Conservation (phyloP, 305 asterid genomes). For the Petunia hybrid region DNA sequence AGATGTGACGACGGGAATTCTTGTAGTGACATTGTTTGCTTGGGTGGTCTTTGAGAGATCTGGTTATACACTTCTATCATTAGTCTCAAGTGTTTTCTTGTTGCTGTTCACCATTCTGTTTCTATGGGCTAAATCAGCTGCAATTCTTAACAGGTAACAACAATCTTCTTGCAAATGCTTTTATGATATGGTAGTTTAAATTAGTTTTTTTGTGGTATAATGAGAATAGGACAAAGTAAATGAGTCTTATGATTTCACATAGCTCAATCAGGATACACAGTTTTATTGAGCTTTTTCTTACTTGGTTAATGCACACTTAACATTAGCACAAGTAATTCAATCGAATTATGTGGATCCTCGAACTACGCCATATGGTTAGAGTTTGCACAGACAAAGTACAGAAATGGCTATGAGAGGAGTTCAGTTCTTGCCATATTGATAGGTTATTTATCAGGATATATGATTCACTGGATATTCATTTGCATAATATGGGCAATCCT, state of each 20-base stretch:
- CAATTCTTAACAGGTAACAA: constrained; percentile 75
- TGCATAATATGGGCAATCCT: neutral
- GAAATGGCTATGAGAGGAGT: neutral
- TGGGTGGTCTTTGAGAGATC: constrained; percentile 91
- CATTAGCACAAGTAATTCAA: neutral
- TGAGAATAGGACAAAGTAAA: neutral
- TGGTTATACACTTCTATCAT: constrained; percentile 75
- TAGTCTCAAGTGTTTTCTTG: constrained; percentile 73
- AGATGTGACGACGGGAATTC: constrained; percentile 58
- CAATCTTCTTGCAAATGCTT: constrained; percentile 6
- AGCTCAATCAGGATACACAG: constrained; percentile 9
- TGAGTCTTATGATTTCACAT: neutral
- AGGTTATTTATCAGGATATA: neutral
- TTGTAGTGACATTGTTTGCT: constrained; percentile 61
- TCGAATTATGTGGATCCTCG: neutral
- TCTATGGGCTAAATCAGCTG: constrained; percentile 97
- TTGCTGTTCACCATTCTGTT: constrained; percentile 82
- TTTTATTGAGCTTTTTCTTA: neutral
- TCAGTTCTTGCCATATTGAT: neutral
- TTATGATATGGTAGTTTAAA: neutral
- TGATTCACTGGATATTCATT: neutral
- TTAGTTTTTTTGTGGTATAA: neutral
- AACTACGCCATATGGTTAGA: neutral
- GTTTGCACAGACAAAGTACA: neutral
- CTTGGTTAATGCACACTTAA: neutral